These are phyloP conservation scores for Phaeosphaeriaceae sp. DNA, from an alignment of 2,329 filamentous ascomycete genomes.

Conservation along the genomic window DNA sequence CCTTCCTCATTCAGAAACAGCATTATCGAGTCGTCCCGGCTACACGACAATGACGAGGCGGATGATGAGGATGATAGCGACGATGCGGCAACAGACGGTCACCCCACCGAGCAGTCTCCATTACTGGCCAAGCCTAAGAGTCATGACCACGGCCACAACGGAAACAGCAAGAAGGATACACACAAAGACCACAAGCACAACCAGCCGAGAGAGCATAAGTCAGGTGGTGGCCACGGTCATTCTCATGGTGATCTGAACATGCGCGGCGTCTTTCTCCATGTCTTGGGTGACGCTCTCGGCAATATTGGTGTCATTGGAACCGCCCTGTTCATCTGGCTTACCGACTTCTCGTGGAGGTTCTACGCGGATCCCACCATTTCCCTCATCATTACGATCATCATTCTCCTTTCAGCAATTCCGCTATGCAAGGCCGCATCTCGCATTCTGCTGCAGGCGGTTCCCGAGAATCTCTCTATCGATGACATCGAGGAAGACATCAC, in stretches of 20 bases:
- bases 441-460: conserved; percentile 92
- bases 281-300: conserved; percentile 82
- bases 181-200: conserved; percentile 83
- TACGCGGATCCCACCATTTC: conserved; percentile 94
- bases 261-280: conserved; percentile 74
- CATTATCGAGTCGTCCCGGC: conserved; percentile 82
- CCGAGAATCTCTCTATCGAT: conserved; percentile 83
- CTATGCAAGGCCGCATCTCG: conserved; percentile 81
- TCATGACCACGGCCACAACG: conserved; percentile 21
- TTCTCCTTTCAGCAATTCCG: conserved; percentile 75
- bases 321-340: conserved; percentile 90
- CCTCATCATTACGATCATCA: conserved; percentile 85
- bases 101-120: conserved; percentile 48
- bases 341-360: conserved; percentile 77
- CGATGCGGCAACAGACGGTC: conserved; percentile 51
- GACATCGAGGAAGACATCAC: conserved; percentile 94
- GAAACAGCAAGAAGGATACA: conserved; percentile 34
- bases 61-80: conserved; percentile 64
- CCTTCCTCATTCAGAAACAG: conserved; percentile 90
- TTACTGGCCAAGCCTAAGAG: conserved; percentile 45
- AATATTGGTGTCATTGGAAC: conserved; percentile 86
- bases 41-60: conserved; percentile 60
- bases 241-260: conserved; percentile 93
- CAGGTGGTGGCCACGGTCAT: conserved; percentile 71
- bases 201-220: conserved; percentile 70